Evolutionary conservation across 140 eudicot genomes (phyloP).

Genomic region (Artemisia princeps): DNA sequence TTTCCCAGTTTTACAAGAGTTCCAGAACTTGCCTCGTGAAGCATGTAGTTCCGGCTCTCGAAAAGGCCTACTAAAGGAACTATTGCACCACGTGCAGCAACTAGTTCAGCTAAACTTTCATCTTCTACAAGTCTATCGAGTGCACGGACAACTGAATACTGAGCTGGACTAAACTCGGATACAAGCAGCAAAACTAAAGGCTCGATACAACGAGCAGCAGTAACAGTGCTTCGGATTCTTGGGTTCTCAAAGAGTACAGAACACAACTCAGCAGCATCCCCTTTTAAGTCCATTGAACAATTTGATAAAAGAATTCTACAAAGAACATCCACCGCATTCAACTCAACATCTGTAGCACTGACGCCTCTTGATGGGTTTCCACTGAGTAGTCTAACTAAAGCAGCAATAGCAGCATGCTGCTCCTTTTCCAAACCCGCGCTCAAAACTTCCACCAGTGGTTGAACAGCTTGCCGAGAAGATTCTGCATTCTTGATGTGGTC

Average conservation of each 20-base stretch:
- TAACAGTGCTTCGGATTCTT: slow-evolving; percentile 71
- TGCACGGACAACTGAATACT: slow-evolving; percentile 80
- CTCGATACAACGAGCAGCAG: slow-evolving; percentile 95
- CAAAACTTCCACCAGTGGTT: slow-evolving; percentile 85
- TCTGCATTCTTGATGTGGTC: slow-evolving; percentile 92
- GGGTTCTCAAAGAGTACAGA: slow-evolving; percentile 76
- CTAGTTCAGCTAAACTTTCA: slow-evolving; percentile 80
- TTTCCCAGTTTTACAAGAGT: slow-evolving; percentile 95
- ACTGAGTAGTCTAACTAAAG: slow-evolving; percentile 60
- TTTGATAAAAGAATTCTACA: slow-evolving; percentile 75
- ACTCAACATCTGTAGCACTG: slow-evolving; percentile 81
- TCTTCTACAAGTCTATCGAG: slow-evolving; percentile 79
- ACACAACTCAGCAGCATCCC: slow-evolving; percentile 90
- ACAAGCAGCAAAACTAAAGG: slow-evolving; percentile 83
- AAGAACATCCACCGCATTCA: slow-evolving; percentile 92
- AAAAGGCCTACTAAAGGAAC: slow-evolving; percentile 90
- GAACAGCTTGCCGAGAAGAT: slow-evolving; percentile 88
- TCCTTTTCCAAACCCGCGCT: slow-evolving; percentile 88
- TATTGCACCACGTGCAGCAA: slow-evolving; percentile 85
- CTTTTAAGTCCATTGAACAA: slow-evolving; percentile 85
- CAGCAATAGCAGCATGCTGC: slow-evolving; percentile 99
- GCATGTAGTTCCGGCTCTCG: slow-evolving; percentile 67
- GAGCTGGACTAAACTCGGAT: slow-evolving; percentile 81
- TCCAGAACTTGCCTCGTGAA: slow-evolving; percentile 82
- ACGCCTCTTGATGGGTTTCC: slow-evolving; percentile 84